Conservation (phyloP, 2,329 filamentous ascomycete species). For the Colletotrichum ledebouriae region DNA sequence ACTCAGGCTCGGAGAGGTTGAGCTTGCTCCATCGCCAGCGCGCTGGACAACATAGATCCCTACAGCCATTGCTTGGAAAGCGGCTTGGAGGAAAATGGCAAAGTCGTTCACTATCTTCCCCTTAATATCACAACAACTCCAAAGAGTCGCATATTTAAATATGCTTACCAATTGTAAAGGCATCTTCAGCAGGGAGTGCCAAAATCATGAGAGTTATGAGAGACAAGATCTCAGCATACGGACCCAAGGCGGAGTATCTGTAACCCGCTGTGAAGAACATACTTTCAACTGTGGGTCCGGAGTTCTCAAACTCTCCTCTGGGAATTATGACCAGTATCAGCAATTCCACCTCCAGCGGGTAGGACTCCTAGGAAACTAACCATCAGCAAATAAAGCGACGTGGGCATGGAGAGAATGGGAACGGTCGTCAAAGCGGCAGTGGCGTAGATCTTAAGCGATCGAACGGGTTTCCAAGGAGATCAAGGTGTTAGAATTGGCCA, state of each 20-base stretch:
- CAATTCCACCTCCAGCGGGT: background rate
- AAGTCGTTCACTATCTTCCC: constrained; percentile 50
- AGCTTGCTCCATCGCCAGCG: constrained; percentile 65
- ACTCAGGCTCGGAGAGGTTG: constrained; percentile 63
- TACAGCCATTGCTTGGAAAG: constrained; percentile 70
- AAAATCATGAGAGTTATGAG: constrained; percentile 72
- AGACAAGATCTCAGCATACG: constrained; percentile 69
- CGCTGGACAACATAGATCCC: constrained; percentile 68
- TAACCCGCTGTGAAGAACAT: constrained; percentile 72
- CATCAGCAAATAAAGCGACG: constrained; percentile 69
- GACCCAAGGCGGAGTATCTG: constrained; percentile 64
- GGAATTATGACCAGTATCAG: constrained; percentile 53
- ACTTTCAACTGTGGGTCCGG: constrained; percentile 66
- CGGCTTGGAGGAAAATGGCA: constrained; percentile 67
- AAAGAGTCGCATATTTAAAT: background rate
- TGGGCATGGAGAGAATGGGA: constrained; percentile 68
- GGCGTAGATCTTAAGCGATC: constrained; percentile 64
- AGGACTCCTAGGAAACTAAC: constrained; percentile 42
- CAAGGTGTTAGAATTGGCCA: background rate
- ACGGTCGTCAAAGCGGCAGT: constrained; percentile 64
- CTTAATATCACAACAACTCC: background rate
- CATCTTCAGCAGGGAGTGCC: constrained; percentile 72
- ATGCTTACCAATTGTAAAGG: constrained; percentile 69
- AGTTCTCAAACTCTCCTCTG: constrained; percentile 63
- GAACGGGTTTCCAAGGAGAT: constrained; percentile 65